phyloP scores from a whole-genome alignment of 441 rosid genomes.

The Pelargonium myrrhifolium region DNA sequence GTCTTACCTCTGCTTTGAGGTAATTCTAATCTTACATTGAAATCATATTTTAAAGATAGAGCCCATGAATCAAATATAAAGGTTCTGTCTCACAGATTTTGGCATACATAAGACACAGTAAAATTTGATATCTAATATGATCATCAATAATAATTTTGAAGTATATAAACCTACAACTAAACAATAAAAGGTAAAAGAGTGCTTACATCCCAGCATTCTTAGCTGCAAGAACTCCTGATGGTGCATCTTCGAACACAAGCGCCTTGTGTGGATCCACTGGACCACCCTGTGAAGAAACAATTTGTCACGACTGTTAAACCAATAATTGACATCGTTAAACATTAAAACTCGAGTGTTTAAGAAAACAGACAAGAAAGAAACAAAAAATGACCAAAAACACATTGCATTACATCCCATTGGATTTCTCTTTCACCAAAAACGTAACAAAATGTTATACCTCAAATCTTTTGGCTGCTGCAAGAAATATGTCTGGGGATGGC shows the following conservation, averaged over 20 bases:
- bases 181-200: slow-evolving; percentile 6
- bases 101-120: no score
- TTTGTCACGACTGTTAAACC: slow-evolving; percentile 1
- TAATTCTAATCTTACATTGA: no score
- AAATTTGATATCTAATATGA: no score
- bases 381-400: background rate
- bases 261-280: slow-evolving; percentile 44
- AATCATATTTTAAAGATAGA: no score
- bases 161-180: background rate
- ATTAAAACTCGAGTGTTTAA: no score
- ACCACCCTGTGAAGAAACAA: slow-evolving; percentile 44
- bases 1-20: no score
- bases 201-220: slow-evolving; percentile 92
- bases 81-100: no score
- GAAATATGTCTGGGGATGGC: slow-evolving; percentile 80
- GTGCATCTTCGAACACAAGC: slow-evolving; percentile 93
- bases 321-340: background rate
- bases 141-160: no score
- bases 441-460: slow-evolving; percentile 39
- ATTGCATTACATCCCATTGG: slow-evolving; percentile 1
- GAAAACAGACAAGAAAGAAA: background rate
- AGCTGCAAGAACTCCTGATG: slow-evolving; percentile 80
- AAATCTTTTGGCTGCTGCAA: slow-evolving; percentile 86
- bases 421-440: background rate
- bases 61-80: no score